A percentile compares a stretch with the other conserved stretches of the same genome.
Evolutionary conservation across 2,329 filamentous ascomycete species (phyloP).

Genomic region (Xylaria hypoxylon): DNA sequence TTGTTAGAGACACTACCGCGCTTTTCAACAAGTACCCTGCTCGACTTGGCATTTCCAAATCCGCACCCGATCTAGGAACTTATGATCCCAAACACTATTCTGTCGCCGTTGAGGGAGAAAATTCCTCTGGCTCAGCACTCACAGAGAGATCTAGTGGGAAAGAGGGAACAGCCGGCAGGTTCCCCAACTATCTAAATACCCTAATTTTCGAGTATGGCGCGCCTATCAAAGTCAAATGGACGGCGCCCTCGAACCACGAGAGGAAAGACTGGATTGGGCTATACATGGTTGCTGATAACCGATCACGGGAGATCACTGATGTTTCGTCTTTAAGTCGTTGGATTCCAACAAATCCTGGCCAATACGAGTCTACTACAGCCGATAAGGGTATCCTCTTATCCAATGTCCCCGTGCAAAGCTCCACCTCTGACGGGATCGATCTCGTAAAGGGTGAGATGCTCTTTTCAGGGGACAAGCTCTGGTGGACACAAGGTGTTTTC

Average conservation of each 20-base stretch:
- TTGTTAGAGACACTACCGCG: constrained; percentile 87
- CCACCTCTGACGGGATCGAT: constrained; percentile 63
- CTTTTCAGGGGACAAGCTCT: constrained; percentile 92
- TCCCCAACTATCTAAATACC: constrained; percentile 77
- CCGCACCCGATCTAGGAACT: constrained; percentile 83
- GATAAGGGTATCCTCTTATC: constrained; percentile 81
- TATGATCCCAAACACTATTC: constrained; percentile 84
- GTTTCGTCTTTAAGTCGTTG: constrained; percentile 89
- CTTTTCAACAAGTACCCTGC: constrained; percentile 92
- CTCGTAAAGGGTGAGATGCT: constrained; percentile 83
- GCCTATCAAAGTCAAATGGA: constrained; percentile 91
- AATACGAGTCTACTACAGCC: constrained; percentile 79
- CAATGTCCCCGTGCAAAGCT: constrained; percentile 68
- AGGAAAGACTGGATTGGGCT: constrained; percentile 96
- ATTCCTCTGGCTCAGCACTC: constrained; percentile 61
- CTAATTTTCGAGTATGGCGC: constrained; percentile 88
- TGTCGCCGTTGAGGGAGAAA: constrained; percentile 77
- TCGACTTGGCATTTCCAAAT: constrained; percentile 82
- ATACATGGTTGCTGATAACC: constrained; percentile 95
- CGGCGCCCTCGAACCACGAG: constrained; percentile 85
- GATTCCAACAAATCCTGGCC: constrained; percentile 81
- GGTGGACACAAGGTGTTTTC: constrained; percentile 96
- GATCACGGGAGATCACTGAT: constrained; percentile 83
- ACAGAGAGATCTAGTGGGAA: constrained; percentile 75
- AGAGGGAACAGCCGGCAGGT: constrained; percentile 76